Conservation (phyloP, 1,284 basidiomycete species). For the Flammula alnicola region DNA sequence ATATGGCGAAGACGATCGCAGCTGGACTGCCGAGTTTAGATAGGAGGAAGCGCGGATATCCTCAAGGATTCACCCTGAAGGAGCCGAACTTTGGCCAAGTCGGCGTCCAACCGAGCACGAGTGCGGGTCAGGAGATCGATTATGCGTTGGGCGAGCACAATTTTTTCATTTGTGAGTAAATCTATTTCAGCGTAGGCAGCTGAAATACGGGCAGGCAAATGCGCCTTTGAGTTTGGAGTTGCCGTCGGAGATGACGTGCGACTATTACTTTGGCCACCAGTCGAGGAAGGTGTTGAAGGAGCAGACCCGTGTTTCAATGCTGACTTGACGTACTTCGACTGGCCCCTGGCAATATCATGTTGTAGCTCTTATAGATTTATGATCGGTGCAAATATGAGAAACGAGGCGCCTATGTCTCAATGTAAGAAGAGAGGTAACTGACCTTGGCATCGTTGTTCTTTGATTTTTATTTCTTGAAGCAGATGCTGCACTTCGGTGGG, state of each 20-base stretch:
- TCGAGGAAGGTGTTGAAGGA: constrained; percentile 10
- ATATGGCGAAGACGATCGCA: constrained; percentile 22
- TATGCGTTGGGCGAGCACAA: constrained; percentile 55
- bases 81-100: constrained; percentile 55
- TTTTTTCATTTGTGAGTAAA: constrained; percentile 57
- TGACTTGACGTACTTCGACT: constrained; percentile 56
- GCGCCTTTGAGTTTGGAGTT: constrained; percentile 36
- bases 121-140: constrained; percentile 56
- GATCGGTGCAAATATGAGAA: background rate
- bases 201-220: constrained; percentile 46
- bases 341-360: constrained; percentile 58
- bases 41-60: constrained; percentile 23
- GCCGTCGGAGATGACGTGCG: constrained; percentile 28
- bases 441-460: constrained; percentile 59
- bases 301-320: constrained; percentile 37
- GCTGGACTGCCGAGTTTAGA: constrained; percentile 11
- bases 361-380: no score
- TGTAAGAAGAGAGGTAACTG: background rate
- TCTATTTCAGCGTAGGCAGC: constrained; percentile 49
- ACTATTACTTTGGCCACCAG: constrained; percentile 11
- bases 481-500: constrained; percentile 75
- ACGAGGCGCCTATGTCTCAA: background rate
- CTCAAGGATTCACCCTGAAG: constrained; percentile 55
- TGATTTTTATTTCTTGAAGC: constrained; percentile 71
- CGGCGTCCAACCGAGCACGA: constrained; percentile 57